Evolutionary conservation across 495 filamentous ascomycete genomes (phyloP).

Genomic region (Penicillium manginii): DNA sequence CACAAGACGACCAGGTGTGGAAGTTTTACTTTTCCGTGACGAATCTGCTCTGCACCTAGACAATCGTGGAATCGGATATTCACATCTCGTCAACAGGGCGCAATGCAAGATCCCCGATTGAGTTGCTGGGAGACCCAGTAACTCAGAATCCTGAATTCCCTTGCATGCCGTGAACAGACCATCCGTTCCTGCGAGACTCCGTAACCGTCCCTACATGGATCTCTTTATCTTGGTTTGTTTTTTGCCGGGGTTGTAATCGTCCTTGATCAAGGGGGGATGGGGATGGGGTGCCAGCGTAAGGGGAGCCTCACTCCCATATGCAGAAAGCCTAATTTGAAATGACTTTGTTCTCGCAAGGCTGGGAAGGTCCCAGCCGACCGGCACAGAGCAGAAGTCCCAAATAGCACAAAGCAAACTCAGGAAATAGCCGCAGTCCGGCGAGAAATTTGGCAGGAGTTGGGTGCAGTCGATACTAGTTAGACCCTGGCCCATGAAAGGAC

Average conservation of each 20-base stretch:
- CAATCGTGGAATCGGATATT: conserved; percentile 1
- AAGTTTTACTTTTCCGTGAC: neutral
- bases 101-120: conserved; percentile 12
- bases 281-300: neutral
- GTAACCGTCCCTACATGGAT: neutral
- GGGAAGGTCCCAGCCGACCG: neutral
- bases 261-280: neutral
- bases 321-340: neutral
- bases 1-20: neutral
- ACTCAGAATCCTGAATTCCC: conserved; percentile 12
- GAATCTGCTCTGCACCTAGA: neutral
- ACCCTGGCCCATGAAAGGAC: neutral
- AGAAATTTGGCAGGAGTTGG: neutral
- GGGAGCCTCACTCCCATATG: neutral
- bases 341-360: neutral
- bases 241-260: conserved; percentile 7
- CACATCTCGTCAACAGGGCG: neutral
- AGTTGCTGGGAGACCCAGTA: neutral
- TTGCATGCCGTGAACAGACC: conserved; percentile 30
- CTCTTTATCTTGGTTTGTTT: conserved; percentile 6
- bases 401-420: too few relatives aligned
- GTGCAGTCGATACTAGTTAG: neutral
- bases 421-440: too few relatives aligned
- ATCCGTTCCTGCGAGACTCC: conserved; percentile 22
- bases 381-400: neutral